Evolutionary conservation across 2,329 filamentous ascomycete genomes (phyloP).

Genomic region (Epicoccum nigrum): DNA sequence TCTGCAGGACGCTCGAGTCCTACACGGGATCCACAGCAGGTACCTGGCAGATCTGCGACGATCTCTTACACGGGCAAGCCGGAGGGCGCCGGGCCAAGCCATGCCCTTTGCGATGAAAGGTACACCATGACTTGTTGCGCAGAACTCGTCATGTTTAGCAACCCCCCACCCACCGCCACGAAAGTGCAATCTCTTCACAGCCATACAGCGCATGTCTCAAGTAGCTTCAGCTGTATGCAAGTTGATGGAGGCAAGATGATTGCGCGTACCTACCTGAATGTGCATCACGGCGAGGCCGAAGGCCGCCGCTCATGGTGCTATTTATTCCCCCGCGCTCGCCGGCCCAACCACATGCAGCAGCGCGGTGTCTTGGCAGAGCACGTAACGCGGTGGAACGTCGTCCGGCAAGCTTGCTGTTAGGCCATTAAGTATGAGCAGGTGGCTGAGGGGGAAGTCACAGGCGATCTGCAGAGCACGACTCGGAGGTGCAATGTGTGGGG

Average conservation of each 20-base stretch:
- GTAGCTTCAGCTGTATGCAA: background rate
- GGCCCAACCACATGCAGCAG: constrained; percentile 7
- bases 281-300: constrained; percentile 13
- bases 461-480: constrained; percentile 5
- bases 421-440: constrained; percentile 6
- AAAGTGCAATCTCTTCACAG: constrained; percentile 6
- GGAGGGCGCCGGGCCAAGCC: constrained; percentile 15
- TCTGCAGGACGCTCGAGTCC: constrained; percentile 1
- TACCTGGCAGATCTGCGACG: constrained; percentile 30
- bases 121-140: too few relatives aligned
- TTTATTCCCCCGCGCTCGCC: constrained; percentile 6
- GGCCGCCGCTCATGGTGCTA: constrained; percentile 2
- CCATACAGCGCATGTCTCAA: constrained; percentile 3
- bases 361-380: constrained; percentile 6
- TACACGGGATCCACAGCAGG: constrained; percentile 11
- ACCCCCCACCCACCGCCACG: constrained; percentile 1
- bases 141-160: constrained; percentile 3
- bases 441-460: constrained; percentile 9
- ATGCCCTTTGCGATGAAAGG: too few relatives aligned
- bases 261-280: constrained; percentile 1
- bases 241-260: constrained; percentile 2
- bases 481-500: background rate
- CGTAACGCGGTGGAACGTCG: constrained; percentile 3
- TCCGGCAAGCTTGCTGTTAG: background rate
- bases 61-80: constrained; percentile 17